Evolutionary conservation across 2,329 filamentous ascomycete species (phyloP).

Genomic region (Bipolaris oryzae): DNA sequence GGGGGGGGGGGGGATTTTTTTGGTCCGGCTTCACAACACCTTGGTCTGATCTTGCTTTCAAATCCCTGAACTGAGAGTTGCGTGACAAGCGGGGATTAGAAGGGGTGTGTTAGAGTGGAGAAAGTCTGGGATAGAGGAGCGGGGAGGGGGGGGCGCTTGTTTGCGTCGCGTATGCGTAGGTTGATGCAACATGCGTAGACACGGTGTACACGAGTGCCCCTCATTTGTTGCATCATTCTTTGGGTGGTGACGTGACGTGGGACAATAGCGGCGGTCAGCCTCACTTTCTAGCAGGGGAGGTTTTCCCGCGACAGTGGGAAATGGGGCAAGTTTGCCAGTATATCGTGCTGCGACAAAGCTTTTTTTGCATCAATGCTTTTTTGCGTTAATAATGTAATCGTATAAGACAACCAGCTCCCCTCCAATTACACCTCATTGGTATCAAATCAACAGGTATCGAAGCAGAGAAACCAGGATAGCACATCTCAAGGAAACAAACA

Average conservation of each 20-base stretch:
- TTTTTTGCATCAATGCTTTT: background rate
- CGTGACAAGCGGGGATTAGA: too few relatives aligned
- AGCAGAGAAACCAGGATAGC: background rate
- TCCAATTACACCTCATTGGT: background rate
- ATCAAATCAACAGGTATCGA: background rate
- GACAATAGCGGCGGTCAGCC: background rate
- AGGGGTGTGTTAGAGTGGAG: background rate
- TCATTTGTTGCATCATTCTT: conserved; percentile 3
- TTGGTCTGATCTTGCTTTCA: background rate
- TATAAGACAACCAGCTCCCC: background rate
- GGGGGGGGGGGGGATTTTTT: too few relatives aligned
- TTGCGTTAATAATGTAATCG: background rate
- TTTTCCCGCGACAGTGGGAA: background rate
- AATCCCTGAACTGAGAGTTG: background rate
- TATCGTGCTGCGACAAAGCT: background rate
- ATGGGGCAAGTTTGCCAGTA: background rate
- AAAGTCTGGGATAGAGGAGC: background rate
- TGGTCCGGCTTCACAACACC: too few relatives aligned
- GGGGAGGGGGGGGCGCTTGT: background rate
- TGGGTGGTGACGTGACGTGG: background rate
- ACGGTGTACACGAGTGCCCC: background rate
- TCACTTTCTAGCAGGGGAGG: background rate
- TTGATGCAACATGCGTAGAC: background rate
- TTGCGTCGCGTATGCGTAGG: background rate
- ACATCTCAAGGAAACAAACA: conserved; percentile 7